Percentiles rank a stretch among this genome's conserved stretches.
phyloP scores from a whole-genome alignment of 2,329 filamentous ascomycete genomes.

The Colletotrichum ledebouriae region DNA sequence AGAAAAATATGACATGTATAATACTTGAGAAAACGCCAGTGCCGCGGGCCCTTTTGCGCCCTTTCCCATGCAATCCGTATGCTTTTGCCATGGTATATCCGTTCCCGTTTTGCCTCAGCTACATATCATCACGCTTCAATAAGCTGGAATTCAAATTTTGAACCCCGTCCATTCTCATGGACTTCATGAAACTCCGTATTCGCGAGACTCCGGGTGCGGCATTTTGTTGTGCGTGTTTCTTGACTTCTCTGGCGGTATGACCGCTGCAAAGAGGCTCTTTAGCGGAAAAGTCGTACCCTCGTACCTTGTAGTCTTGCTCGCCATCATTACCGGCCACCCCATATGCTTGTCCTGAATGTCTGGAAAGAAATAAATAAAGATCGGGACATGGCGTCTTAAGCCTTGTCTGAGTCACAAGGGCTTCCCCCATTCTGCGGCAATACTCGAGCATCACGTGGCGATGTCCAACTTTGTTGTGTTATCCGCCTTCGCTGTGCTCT shows the following conservation, averaged over 20 bases:
- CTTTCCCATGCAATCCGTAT: conserved; percentile 40
- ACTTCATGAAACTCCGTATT: conserved; percentile 26
- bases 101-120: conserved; percentile 15
- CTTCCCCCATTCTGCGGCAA: too few species aligned
- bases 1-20: not conserved
- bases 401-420: too few species aligned
- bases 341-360: not conserved
- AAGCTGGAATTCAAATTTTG: conserved; percentile 11
- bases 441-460: too few species aligned
- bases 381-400: not conserved
- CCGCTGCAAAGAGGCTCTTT: too few species aligned
- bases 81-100: conserved; percentile 36
- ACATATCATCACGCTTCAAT: conserved; percentile 25
- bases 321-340: not conserved
- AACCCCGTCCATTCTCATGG: not conserved
- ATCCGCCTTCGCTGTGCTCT: not conserved
- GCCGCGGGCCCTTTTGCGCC: not conserved
- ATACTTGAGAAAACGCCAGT: conserved; percentile 24
- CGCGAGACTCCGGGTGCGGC: not conserved
- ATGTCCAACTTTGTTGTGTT: not conserved
- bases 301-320: not conserved
- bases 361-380: not conserved
- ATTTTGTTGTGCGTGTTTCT: not conserved
- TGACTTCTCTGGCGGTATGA: too few species aligned
- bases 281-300: not conserved